Conservation (phyloP, 2,329 filamentous ascomycete genomes). For the Fusarium clavum region DNA sequence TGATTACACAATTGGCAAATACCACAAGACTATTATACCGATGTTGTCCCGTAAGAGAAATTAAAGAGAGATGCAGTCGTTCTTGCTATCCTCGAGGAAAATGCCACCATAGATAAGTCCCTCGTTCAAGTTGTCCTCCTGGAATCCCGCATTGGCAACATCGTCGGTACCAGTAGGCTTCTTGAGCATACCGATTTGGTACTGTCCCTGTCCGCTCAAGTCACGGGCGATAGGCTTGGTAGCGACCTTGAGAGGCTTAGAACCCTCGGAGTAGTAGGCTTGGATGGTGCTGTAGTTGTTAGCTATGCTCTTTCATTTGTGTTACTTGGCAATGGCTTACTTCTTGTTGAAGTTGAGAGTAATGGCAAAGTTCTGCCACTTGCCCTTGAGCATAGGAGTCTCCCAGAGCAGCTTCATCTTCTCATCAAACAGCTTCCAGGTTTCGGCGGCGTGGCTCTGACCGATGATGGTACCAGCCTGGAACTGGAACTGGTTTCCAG, state of each 20-base stretch:
- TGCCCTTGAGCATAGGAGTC: conserved; percentile 60
- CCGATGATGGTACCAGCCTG: conserved; percentile 66
- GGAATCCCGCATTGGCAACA: conserved; percentile 61
- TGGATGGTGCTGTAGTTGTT: conserved; percentile 60
- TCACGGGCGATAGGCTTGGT: conserved; percentile 64
- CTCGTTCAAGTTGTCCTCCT: conserved; percentile 62
- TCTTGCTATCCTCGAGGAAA: conserved; percentile 63
- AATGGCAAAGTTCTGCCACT: conserved; percentile 72
- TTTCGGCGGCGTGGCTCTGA: conserved; percentile 51
- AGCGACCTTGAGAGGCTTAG: conserved; percentile 58
- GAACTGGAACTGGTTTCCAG: conserved; percentile 64
- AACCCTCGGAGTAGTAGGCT: conserved; percentile 66
- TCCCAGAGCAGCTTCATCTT: conserved; percentile 63
- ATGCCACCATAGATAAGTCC: conserved; percentile 65
- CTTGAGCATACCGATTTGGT: conserved; percentile 72
- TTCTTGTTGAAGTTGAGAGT: conserved; percentile 67
- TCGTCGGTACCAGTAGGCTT: conserved; percentile 64
- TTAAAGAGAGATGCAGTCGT: conserved; percentile 50
- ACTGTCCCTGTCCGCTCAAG: conserved; percentile 66
- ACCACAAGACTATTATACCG: not conserved
- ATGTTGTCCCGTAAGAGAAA: not conserved
- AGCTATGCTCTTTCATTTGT: not conserved
- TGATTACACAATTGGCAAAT: not conserved
- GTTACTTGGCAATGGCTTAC: conserved; percentile 51
- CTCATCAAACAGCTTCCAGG: conserved; percentile 60